Base-by-base conservation (phyloP, 345 rosid species). In the Acer campestre region DNA sequence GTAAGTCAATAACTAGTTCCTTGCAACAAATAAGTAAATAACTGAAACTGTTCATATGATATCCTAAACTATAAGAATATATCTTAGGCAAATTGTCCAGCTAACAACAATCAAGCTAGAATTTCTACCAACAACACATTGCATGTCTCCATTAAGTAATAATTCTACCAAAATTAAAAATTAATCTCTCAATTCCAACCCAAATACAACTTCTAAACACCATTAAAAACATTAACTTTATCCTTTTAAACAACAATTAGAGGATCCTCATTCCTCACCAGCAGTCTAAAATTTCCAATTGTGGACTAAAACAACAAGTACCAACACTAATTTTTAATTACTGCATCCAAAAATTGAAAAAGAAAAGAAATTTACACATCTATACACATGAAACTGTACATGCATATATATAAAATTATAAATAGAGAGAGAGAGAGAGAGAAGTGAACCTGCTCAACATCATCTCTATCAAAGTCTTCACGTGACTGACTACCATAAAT, bases 401-500 rank as follows among this genome's bases (percentile, higher is more conserved):
- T 71, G 49, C 9, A 56, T 48, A 51, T 27, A 65, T 0, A 17
- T 25, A 25, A 25, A 25, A 25, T 25, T 25, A 20, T 4, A 38
- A 2, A 16, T 38, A 44, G 51, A 63, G 46, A 68, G 69, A 22
- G 76, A 67, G 78, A 58, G 58, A 11, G 29, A 17, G 46, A 77
- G 68, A 51, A 23, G 66, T 77, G 18, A 64, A 95, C 98, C 99
- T 95, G 98, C 78, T 95, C 99, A n/a, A 95, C 97, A 71, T 95
- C 98, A 82, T 95, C 99, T 87, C 90, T 89, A 73, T 93, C 97
- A 75, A 93, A 95, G 79, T 95, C 99, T 74, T 91, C 98, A 29
- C 99, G 88, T 13, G 86, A 70, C 51, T 95, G 99, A 79, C 98
- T 92, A 7, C 98, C 97, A 83, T 95, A 95, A 79, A 93, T 92